Conservation (phyloP, 345 rosid genomes). For the Lumnitzera littorea region DNA sequence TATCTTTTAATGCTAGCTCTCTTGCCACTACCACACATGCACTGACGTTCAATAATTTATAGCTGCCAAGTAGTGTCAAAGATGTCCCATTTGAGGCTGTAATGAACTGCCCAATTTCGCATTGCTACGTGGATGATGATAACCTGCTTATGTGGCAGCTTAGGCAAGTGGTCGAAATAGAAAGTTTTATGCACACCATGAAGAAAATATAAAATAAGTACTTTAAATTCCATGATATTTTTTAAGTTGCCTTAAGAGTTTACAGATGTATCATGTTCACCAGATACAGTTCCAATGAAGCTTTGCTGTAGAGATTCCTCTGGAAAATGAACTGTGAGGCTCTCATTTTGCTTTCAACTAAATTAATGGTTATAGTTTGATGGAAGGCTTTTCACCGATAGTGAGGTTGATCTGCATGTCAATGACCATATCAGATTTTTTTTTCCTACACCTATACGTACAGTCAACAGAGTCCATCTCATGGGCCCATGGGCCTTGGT, state of each 20-base stretch:
- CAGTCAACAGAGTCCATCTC: slow-evolving; percentile 3
- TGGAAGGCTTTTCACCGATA: too few species aligned
- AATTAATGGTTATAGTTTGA: too few species aligned
- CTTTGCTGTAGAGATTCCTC: slow-evolving; percentile 12
- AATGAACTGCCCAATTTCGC: slow-evolving; percentile 29
- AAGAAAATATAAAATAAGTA: slow-evolving; percentile 6
- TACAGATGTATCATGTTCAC: slow-evolving; percentile 27
- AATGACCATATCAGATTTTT: too few species aligned
- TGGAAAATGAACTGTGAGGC: slow-evolving; percentile 31
- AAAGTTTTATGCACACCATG: slow-evolving; percentile 29
- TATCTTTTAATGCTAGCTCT: not conserved
- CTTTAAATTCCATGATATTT: slow-evolving; percentile 12
- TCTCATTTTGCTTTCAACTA: slow-evolving; percentile 1
- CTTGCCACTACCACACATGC: slow-evolving; percentile 32
- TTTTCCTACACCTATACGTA: slow-evolving; percentile 4
- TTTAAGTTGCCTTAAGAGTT: not conserved
- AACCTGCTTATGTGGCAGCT: slow-evolving; percentile 21
- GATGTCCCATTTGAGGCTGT: slow-evolving; percentile 83
- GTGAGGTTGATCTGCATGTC: too few species aligned
- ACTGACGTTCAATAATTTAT: slow-evolving; percentile 29
- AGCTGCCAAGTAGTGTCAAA: slow-evolving; percentile 16
- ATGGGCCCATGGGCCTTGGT: not conserved
- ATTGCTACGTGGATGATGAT: slow-evolving; percentile 60
- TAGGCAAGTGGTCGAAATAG: slow-evolving; percentile 27
- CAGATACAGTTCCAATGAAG: not conserved